A percentile compares a stretch with the other conserved stretches of the same genome.
Evolutionary conservation across 2,329 filamentous ascomycete genomes (phyloP).

Genomic region (Botryosphaeria dothidea): DNA sequence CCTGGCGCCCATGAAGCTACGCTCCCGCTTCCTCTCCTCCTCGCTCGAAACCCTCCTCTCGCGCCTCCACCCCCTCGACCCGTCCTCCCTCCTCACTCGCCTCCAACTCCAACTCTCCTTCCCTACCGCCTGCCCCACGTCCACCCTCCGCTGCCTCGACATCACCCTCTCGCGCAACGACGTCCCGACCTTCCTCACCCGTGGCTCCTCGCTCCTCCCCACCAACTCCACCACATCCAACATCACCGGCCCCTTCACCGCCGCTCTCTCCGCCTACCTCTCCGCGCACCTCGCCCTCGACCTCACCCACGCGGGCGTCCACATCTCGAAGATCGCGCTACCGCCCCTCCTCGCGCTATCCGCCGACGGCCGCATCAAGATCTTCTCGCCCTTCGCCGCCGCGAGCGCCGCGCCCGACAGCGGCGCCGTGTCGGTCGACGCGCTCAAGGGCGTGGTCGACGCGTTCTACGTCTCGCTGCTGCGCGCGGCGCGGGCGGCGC

Average conservation of each 20-base stretch:
- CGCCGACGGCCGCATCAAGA: conserved; percentile 43
- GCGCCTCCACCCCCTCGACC: conserved; percentile 43
- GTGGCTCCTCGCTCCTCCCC: conserved; percentile 27
- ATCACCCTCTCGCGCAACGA: conserved; percentile 45
- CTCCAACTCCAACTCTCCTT: conserved; percentile 40
- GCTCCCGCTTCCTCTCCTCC: conserved; percentile 47
- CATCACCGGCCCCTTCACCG: conserved; percentile 37
- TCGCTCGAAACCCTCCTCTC: conserved; percentile 59
- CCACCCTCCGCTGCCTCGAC: conserved; percentile 43
- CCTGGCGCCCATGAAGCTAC: conserved; percentile 45
- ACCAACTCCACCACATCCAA: conserved; percentile 25
- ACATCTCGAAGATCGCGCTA: conserved; percentile 45
- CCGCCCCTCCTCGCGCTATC: conserved; percentile 30
- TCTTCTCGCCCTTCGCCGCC: conserved; percentile 30
- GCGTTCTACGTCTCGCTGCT: background rate
- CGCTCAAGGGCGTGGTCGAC: background rate
- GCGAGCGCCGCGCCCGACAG: background rate
- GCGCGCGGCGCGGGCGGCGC: background rate
- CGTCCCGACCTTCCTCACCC: conserved; percentile 35
- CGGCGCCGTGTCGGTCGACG: conserved; percentile 19
- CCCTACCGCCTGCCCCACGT: conserved; percentile 22
- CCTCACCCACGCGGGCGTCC: conserved; percentile 40
- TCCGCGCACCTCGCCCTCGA: conserved; percentile 44
- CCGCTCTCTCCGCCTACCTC: conserved; percentile 41
- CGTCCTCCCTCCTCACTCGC: conserved; percentile 34